Percentiles rank a stretch among this genome's conserved stretches.
Evolutionary conservation across 179 eudicot species (phyloP).

Genomic region (Heliamphora pulchella): DNA sequence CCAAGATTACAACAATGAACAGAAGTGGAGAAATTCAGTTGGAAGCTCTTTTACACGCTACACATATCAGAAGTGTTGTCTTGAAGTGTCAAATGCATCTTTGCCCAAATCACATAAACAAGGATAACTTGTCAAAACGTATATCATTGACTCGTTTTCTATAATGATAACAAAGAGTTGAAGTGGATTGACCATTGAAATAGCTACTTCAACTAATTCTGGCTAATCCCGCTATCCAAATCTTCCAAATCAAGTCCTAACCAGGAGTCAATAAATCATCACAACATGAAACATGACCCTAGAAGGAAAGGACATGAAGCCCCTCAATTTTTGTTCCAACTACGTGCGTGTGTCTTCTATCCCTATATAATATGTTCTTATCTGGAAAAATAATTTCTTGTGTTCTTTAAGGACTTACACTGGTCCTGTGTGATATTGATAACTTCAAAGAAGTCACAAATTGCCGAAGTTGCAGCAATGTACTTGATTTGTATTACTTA

Average conservation of each 20-base stretch:
- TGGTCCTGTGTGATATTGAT: neutral
- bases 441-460: neutral
- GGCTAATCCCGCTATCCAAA: too few species aligned
- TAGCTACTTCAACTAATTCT: slow-evolving; percentile 4
- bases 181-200: neutral
- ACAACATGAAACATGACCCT: neutral
- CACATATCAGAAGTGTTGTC: neutral
- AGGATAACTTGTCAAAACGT: neutral
- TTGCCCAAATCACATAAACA: neutral
- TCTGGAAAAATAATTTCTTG: neutral
- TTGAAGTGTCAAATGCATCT: neutral
- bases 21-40: neutral
- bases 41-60: neutral
- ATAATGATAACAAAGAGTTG: neutral
- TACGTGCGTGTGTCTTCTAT: neutral
- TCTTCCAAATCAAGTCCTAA: neutral
- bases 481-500: too few species aligned
- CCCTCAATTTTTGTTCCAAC: neutral
- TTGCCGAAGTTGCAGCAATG: neutral
- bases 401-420: neutral
- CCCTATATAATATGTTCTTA: neutral
- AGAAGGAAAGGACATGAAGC: neutral
- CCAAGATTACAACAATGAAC: neutral
- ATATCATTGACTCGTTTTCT: neutral
- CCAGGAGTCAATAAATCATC: neutral